phyloP scores from a whole-genome alignment of 805 yeast genomes.

The Sungouiella thailandica region DNA sequence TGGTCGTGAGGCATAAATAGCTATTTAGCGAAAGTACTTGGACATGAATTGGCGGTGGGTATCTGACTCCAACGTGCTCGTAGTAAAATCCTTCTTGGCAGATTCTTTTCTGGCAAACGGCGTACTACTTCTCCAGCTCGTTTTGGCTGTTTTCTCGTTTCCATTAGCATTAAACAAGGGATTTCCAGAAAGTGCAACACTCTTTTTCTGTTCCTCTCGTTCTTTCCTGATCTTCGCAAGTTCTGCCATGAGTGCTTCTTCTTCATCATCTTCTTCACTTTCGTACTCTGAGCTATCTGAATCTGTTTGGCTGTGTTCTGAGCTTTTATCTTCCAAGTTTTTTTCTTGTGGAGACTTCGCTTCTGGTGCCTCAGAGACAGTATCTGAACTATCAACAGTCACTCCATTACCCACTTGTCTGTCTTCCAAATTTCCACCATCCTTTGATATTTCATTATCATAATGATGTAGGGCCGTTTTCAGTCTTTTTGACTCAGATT shows the following conservation, averaged over 20 bases:
- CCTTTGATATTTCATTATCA: neutral
- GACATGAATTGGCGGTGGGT: slow-evolving; percentile 31
- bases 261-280: slow-evolving; percentile 6
- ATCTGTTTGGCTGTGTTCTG: neutral
- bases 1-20: neutral
- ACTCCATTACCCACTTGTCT: no score
- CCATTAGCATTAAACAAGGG: neutral
- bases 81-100: slow-evolving; percentile 21
- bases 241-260: slow-evolving; percentile 18
- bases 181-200: neutral
- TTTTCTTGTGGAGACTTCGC: neutral
- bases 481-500: slow-evolving; percentile 8
- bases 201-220: slow-evolving; percentile 5
- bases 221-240: slow-evolving; percentile 14
- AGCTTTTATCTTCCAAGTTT: neutral
- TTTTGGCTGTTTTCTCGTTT: slow-evolving; percentile 10
- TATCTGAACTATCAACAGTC: neutral
- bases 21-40: slow-evolving; percentile 25
- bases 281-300: neutral
- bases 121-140: slow-evolving; percentile 27
- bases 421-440: neutral
- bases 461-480: no score
- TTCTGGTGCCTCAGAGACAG: neutral
- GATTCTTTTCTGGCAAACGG: slow-evolving; percentile 16
- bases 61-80: slow-evolving; percentile 30